Conservation (phyloP, 75 land plant genomes). For the Cupressus sempervirens region DNA sequence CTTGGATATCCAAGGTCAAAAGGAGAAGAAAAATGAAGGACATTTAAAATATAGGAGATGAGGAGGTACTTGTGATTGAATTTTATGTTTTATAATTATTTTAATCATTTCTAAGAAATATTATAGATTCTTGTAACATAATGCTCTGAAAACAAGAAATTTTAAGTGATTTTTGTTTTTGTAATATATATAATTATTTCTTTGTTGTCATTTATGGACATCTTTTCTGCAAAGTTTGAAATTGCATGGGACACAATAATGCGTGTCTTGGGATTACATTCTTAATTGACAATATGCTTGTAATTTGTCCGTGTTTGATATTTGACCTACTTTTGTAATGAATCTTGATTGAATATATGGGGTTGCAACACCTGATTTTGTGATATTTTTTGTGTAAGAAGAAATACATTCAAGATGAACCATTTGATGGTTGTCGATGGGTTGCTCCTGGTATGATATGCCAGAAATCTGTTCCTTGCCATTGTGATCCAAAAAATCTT, state of each 20-base stretch:
- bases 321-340: neutral
- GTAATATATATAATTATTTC: too few relatives aligned
- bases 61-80: too few relatives aligned
- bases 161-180: neutral
- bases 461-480: conserved; percentile 16
- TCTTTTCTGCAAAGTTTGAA: neutral
- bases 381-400: neutral
- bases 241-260: neutral
- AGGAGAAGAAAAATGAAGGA: too few relatives aligned
- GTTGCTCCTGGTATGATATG: conserved; percentile 38
- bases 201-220: neutral
- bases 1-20: too few relatives aligned
- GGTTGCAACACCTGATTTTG: neutral
- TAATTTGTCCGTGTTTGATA: neutral
- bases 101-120: too few relatives aligned
- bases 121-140: too few relatives aligned
- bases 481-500: conserved; percentile 20
- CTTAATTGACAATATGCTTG: neutral
- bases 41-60: too few relatives aligned
- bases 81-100: too few relatives aligned
- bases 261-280: neutral
- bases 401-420: conserved; percentile 42
- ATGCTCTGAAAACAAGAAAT: too few relatives aligned
- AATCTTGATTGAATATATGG: neutral
- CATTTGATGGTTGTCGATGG: conserved; percentile 38